Percentiles rank a stretch among this genome's conserved stretches.
phyloP scores from a whole-genome alignment of 345 rosid species.

The Rhodomyrtus tomentosa region DNA sequence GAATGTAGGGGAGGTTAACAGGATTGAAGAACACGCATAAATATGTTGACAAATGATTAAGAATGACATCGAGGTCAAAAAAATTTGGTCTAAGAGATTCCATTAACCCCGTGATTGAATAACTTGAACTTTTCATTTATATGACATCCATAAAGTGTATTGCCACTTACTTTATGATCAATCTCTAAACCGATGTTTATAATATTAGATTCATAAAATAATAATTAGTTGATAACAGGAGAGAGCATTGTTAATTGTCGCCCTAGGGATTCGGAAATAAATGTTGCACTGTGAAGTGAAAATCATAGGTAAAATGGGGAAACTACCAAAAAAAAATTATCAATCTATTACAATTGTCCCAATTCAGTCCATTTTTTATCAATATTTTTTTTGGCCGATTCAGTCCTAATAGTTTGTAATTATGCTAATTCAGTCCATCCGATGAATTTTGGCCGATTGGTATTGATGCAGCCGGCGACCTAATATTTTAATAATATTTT shows the following conservation, averaged over 20 bases:
- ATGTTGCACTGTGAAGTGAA: background rate
- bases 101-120: background rate
- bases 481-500: too few species aligned
- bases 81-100: background rate
- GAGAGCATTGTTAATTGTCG: background rate
- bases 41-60: background rate
- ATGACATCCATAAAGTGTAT: background rate
- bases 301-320: background rate
- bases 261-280: background rate
- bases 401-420: too few species aligned
- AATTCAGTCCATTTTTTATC: too few species aligned
- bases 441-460: too few species aligned
- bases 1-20: background rate
- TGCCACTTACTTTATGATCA: background rate
- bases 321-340: too few species aligned
- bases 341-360: too few species aligned
- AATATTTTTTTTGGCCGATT: too few species aligned
- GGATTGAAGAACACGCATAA: background rate
- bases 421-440: too few species aligned
- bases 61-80: background rate
- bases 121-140: background rate
- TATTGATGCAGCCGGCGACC: fast-evolving
- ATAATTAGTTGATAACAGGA: background rate
- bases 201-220: background rate
- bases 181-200: background rate